A percentile compares a stretch with the other conserved stretches of the same genome.
phyloP scores from a whole-genome alignment of 2,329 filamentous ascomycete genomes.

The Diplodia corticola region DNA sequence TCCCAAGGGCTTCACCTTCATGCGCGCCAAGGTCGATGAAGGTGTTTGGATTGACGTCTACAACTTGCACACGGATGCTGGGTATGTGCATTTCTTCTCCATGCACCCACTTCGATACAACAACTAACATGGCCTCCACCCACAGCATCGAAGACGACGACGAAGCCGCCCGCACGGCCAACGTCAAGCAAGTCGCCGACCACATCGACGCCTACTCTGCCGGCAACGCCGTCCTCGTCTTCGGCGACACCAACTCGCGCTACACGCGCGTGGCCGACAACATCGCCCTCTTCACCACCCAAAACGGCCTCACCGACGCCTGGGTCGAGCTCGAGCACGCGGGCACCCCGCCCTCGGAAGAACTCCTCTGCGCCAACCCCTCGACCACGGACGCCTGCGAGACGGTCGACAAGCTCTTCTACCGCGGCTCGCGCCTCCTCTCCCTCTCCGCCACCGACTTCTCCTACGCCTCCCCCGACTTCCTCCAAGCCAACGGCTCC shows the following conservation, averaged over 20 bases:
- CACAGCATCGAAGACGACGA: constrained; percentile 52
- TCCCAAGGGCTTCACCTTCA: constrained; percentile 69
- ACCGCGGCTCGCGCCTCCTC: constrained; percentile 53
- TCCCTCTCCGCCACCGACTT: constrained; percentile 52
- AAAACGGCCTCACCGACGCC: constrained; percentile 57
- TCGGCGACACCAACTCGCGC: constrained; percentile 65
- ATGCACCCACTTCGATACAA: too few species aligned
- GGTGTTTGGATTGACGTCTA: constrained; percentile 63
- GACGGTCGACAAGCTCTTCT: constrained; percentile 67
- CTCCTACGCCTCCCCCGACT: constrained; percentile 57
- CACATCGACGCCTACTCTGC: constrained; percentile 58
- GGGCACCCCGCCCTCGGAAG: constrained; percentile 28
- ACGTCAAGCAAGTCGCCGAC: constrained; percentile 59
- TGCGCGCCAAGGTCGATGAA: constrained; percentile 57
- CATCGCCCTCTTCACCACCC: constrained; percentile 51
- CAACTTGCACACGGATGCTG: constrained; percentile 68
- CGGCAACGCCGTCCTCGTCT: constrained; percentile 64
- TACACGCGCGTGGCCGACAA: constrained; percentile 61
- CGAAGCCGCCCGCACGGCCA: constrained; percentile 56
- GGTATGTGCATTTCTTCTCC: constrained; percentile 38
- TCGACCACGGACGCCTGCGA: constrained; percentile 58
- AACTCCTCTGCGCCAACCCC: constrained; percentile 59
- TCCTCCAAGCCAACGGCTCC: constrained; percentile 58
- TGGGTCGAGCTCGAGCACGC: constrained; percentile 58
- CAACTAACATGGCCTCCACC: not conserved